Percentiles rank a stretch among this genome's conserved stretches.
These are phyloP conservation scores for Chalaropsis ovoidea DNA, from an alignment of 2,329 filamentous ascomycete species.

Conservation along the genomic window DNA sequence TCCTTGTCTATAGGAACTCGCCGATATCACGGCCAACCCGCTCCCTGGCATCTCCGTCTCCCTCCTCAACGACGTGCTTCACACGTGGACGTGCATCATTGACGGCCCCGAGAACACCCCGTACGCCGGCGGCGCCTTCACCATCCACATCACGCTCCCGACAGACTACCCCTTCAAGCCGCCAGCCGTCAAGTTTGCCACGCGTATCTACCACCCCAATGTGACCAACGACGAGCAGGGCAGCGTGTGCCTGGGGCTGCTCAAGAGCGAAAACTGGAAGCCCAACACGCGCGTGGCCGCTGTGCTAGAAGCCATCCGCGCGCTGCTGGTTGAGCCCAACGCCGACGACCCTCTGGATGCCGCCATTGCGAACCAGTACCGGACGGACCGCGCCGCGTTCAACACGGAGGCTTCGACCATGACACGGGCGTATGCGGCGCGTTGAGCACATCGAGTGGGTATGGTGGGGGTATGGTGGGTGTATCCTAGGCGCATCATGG, in stretches of 20 bases:
- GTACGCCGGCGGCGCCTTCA: slow-evolving; percentile 61
- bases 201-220: slow-evolving; percentile 98
- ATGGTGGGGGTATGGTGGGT: too few relatives aligned
- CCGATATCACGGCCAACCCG: slow-evolving; percentile 41
- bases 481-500: too few relatives aligned
- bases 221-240: slow-evolving; percentile 96
- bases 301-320: slow-evolving; percentile 66
- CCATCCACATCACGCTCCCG: slow-evolving; percentile 89
- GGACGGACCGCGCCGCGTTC: slow-evolving; percentile 55
- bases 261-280: slow-evolving; percentile 87
- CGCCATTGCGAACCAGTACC: slow-evolving; percentile 75
- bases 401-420: slow-evolving; percentile 39
- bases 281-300: slow-evolving; percentile 65
- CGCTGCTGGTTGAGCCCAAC: slow-evolving; percentile 69
- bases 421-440: slow-evolving; percentile 24
- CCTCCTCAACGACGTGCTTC: slow-evolving; percentile 41
- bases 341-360: slow-evolving; percentile 83
- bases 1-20: slow-evolving; percentile 39
- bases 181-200: slow-evolving; percentile 99
- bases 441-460: too few relatives aligned
- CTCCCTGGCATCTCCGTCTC: slow-evolving; percentile 40
- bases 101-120: slow-evolving; percentile 37
- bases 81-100: slow-evolving; percentile 45
- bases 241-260: slow-evolving; percentile 96
- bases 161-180: slow-evolving; percentile 99